Percentiles rank a stretch among this genome's conserved stretches.
phyloP scores from a whole-genome alignment of 2,329 filamentous ascomycete genomes.

The Cladorrhinum sp. region DNA sequence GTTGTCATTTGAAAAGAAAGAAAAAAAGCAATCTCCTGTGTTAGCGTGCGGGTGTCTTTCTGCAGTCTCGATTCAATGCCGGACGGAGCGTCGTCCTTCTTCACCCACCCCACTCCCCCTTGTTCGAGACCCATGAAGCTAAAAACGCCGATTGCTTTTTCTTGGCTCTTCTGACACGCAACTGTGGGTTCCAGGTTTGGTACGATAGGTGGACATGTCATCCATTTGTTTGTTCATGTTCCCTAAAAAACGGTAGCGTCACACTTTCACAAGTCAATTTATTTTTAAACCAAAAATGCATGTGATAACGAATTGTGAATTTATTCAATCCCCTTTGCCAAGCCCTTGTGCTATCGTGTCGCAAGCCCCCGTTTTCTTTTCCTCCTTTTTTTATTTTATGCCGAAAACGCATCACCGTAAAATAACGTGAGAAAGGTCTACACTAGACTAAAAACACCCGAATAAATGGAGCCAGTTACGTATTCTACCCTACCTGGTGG shows the following conservation, averaged over 20 bases:
- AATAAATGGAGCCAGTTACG: too few relatives aligned
- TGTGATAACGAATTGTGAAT: neutral
- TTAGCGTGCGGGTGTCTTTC: neutral
- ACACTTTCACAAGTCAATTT: neutral
- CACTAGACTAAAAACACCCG: too few relatives aligned
- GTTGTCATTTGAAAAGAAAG: neutral
- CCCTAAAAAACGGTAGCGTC: neutral
- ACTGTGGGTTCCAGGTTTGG: too few relatives aligned
- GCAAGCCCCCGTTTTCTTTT: too few relatives aligned
- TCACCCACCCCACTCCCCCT: neutral
- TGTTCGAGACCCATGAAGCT: neutral
- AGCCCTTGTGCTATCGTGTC: neutral
- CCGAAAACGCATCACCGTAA: too few relatives aligned
- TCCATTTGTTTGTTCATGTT: neutral
- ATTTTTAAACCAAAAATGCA: neutral
- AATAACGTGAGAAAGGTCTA: neutral
- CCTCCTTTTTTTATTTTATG: too few relatives aligned
- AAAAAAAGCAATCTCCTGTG: neutral
- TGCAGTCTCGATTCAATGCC: neutral
- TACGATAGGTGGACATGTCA: too few relatives aligned
- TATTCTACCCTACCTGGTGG: too few relatives aligned
- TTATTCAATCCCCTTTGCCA: neutral
- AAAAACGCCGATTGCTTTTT: slow-evolving; percentile 1
- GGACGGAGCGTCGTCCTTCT: neutral
- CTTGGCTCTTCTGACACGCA: neutral